Evolutionary conservation across 345 rosid genomes (phyloP).

Genomic region (Aquilaria sinensis): DNA sequence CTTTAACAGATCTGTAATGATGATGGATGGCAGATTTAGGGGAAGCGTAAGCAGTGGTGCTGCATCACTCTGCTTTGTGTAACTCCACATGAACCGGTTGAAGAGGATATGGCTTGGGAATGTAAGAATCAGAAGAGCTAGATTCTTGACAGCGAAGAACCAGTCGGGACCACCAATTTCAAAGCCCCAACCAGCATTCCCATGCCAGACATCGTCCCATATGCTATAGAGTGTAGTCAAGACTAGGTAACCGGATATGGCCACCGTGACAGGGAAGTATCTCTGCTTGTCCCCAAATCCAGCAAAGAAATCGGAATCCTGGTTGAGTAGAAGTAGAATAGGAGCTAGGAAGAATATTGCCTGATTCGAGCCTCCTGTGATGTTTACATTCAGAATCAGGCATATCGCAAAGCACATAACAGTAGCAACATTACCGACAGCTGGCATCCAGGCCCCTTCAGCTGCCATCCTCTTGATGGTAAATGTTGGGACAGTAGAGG

Average conservation of each 20-base stretch:
- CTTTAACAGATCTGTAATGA: conserved; percentile 83
- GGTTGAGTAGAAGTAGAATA: conserved; percentile 88
- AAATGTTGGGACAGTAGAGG: conserved; percentile 59
- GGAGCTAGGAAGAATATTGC: conserved; percentile 98
- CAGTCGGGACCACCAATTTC: conserved; percentile 93
- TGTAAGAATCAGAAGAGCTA: conserved; percentile 80
- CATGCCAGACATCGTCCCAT: conserved; percentile 93
- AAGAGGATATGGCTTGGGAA: conserved; percentile 90
- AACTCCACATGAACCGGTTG: conserved; percentile 90
- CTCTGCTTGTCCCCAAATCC: conserved; percentile 98
- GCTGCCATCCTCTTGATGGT: conserved; percentile 90
- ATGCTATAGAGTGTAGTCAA: conserved; percentile 59
- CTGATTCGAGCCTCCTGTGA: conserved; percentile 88
- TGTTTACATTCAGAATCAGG: conserved; percentile 72
- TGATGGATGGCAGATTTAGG: conserved; percentile 79
- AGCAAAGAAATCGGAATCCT: conserved; percentile 93
- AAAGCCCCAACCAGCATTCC: conserved; percentile 82
- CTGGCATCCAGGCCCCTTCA: conserved; percentile 99
- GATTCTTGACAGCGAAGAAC: conserved; percentile 87
- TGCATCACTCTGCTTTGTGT: conserved; percentile 53
- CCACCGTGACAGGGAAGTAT: conserved; percentile 84
- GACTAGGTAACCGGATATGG: conserved; percentile 70
- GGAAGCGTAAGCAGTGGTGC: conserved; percentile 74
- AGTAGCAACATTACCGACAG: conserved; percentile 91
- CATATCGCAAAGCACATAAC: conserved; percentile 95